Conservation (phyloP, 2,329 filamentous ascomycete species). For the Alternaria triticimaculans region DNA sequence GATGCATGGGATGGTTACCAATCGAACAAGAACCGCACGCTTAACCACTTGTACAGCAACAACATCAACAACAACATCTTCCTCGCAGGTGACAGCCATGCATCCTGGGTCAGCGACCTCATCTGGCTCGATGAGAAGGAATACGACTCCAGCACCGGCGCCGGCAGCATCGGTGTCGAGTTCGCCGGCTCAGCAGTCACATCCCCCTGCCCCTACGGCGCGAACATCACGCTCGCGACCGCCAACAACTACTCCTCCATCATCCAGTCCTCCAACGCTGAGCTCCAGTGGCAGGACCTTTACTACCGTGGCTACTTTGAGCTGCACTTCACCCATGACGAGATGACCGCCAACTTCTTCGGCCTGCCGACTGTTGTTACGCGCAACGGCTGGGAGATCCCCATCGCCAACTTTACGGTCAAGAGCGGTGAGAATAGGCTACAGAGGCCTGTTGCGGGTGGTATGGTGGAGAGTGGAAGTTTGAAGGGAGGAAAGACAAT, state of each 20-base stretch:
- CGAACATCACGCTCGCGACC: slow-evolving; percentile 61
- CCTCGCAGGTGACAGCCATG: slow-evolving; percentile 73
- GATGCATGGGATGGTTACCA: slow-evolving; percentile 72
- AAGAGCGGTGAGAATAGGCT: slow-evolving; percentile 66
- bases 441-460: slow-evolving; percentile 57
- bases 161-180: slow-evolving; percentile 55
- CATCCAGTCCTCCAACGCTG: slow-evolving; percentile 59
- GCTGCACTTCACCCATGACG: slow-evolving; percentile 60
- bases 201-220: slow-evolving; percentile 65
- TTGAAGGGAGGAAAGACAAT: slow-evolving; percentile 56
- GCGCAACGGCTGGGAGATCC: slow-evolving; percentile 69
- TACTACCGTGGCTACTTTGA: slow-evolving; percentile 79
- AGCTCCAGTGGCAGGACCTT: slow-evolving; percentile 75
- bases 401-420: slow-evolving; percentile 74
- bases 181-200: slow-evolving; percentile 71
- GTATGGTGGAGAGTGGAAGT: slow-evolving; percentile 63
- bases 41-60: slow-evolving; percentile 70
- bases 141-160: slow-evolving; percentile 50
- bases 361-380: slow-evolving; percentile 66
- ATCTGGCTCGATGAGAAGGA: slow-evolving; percentile 53
- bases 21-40: slow-evolving; percentile 73
- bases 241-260: slow-evolving; percentile 55
- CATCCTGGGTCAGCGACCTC: slow-evolving; percentile 62
- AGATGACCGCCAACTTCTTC: slow-evolving; percentile 69
- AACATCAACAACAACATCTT: slow-evolving; percentile 76